Percentiles rank a stretch among this genome's conserved stretches.
These are phyloP conservation scores for Hypoxylon intermedium DNA, from an alignment of 495 filamentous ascomycete species.

Conservation along the genomic window DNA sequence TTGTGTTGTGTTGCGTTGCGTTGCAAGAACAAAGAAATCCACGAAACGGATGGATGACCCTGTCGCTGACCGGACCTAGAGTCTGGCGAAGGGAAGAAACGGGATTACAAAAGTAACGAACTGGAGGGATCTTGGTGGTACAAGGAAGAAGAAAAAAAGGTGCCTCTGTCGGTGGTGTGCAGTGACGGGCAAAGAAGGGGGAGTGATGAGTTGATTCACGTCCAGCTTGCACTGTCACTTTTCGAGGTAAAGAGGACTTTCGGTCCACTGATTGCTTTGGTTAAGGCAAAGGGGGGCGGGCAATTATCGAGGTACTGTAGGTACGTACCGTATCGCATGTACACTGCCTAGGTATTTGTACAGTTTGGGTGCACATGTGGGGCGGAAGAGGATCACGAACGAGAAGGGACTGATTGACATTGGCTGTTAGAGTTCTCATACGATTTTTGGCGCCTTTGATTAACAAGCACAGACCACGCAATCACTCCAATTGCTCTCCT, in stretches of 20 bases:
- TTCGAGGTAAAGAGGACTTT: constrained; percentile 33
- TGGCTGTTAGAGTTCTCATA: constrained; percentile 38
- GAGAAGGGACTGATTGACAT: constrained; percentile 16
- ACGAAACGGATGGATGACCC: too few species aligned
- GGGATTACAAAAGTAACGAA: constrained; percentile 25
- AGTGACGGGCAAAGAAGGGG: constrained; percentile 31
- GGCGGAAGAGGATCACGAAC: constrained; percentile 15
- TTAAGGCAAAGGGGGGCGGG: constrained; percentile 24
- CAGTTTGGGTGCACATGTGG: constrained; percentile 10
- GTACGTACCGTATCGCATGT: constrained; percentile 6
- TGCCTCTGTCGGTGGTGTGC: constrained; percentile 17
- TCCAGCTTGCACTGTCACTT: constrained; percentile 10
- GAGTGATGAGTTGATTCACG: constrained; percentile 15
- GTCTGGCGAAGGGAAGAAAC: constrained; percentile 8
- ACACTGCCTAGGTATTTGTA: background rate
- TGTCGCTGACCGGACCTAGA: too few species aligned
- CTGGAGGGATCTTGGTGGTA: constrained; percentile 20
- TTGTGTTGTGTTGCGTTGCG: too few species aligned
- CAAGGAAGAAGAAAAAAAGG: constrained; percentile 13
- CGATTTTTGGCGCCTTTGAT: constrained; percentile 26
- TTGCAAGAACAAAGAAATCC: constrained; percentile 7
- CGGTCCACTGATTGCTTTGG: background rate
- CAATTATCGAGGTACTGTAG: background rate
- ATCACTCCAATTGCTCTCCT: constrained; percentile 21
- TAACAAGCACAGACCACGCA: constrained; percentile 34